These are phyloP conservation scores for Pythium plurisporium DNA, from an alignment of 352 stramenopile genomes.

Conservation along the genomic window DNA sequence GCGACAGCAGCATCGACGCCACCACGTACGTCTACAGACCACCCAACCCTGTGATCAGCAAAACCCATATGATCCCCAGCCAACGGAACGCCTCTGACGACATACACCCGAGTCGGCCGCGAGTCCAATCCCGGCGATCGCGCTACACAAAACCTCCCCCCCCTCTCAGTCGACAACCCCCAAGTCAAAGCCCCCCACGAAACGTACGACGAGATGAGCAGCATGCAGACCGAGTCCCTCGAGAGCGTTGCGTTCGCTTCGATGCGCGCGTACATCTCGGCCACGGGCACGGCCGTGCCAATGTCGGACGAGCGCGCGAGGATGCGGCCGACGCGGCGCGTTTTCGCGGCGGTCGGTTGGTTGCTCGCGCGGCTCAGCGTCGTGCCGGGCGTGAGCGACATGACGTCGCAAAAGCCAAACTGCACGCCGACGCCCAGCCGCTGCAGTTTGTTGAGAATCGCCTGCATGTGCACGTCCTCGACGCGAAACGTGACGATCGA, in stretches of 20 bases:
- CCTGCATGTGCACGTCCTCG: constrained; percentile 81
- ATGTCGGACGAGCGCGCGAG: constrained; percentile 76
- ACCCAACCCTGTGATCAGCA: no score
- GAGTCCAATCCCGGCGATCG: constrained; percentile 74
- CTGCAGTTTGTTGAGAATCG: constrained; percentile 78
- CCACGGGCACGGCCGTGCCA: constrained; percentile 76
- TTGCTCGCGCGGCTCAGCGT: constrained; percentile 79
- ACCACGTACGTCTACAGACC: constrained; percentile 81
- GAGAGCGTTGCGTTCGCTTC: constrained; percentile 79
- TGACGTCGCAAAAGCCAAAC: constrained; percentile 87
- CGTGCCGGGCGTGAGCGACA: constrained; percentile 81
- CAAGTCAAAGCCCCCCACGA: not conserved
- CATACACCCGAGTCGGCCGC: constrained; percentile 66
- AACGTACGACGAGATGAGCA: constrained; percentile 82
- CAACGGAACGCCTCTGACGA: not conserved
- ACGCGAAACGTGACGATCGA: constrained; percentile 86
- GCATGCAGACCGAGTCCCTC: constrained; percentile 77
- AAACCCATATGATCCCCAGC: not conserved
- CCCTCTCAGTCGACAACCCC: no score
- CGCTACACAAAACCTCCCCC: constrained; percentile 25
- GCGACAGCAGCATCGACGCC: constrained; percentile 84
- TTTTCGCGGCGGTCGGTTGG: constrained; percentile 42
- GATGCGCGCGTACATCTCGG: constrained; percentile 85
- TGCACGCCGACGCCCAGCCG: constrained; percentile 77
- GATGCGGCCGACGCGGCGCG: constrained; percentile 59